A percentile compares a stretch with the other conserved stretches of the same genome.
Evolutionary conservation across 169 alveolate species (phyloP).

Genomic region (Neospora caninum): DNA sequence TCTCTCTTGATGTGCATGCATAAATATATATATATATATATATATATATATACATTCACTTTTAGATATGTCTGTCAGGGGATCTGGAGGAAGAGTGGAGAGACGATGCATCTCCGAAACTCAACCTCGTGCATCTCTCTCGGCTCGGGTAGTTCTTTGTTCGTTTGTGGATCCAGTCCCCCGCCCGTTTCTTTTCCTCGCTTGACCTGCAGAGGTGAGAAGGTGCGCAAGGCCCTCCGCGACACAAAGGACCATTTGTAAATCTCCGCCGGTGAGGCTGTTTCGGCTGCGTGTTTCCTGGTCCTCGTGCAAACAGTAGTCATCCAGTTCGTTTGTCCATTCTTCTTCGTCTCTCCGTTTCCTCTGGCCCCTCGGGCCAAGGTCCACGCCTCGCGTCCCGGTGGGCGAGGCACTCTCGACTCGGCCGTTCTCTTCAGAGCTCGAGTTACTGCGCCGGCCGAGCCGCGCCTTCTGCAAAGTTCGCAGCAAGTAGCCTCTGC

Average conservation of each 20-base stretch:
- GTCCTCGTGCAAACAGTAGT: not conserved
- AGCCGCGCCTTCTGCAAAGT: not conserved
- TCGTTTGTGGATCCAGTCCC: not conserved
- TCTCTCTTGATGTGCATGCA: not conserved
- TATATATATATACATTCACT: too few relatives aligned
- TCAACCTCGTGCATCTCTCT: too few relatives aligned
- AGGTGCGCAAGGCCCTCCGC: conserved; percentile 36
- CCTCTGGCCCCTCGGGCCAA: not conserved
- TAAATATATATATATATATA: too few relatives aligned
- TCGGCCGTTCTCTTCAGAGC: not conserved
- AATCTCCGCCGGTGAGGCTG: conserved; percentile 2
- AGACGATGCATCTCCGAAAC: too few relatives aligned
- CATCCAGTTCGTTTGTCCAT: not conserved
- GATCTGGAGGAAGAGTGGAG: too few relatives aligned
- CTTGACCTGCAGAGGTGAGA: not conserved
- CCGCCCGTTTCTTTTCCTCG: not conserved
- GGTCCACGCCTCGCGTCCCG: not conserved
- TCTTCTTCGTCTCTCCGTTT: conserved; percentile 13
- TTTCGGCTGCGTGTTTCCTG: not conserved
- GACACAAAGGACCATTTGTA: conserved; percentile 23
- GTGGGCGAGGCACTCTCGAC: not conserved
- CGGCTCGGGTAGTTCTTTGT: too few relatives aligned
- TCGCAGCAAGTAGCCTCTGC: not conserved
- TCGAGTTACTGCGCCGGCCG: not conserved
- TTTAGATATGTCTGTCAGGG: not conserved